These are phyloP conservation scores for Durusdinium trenchii DNA, from an alignment of 73 alveolate genomes.

Conservation along the genomic window DNA sequence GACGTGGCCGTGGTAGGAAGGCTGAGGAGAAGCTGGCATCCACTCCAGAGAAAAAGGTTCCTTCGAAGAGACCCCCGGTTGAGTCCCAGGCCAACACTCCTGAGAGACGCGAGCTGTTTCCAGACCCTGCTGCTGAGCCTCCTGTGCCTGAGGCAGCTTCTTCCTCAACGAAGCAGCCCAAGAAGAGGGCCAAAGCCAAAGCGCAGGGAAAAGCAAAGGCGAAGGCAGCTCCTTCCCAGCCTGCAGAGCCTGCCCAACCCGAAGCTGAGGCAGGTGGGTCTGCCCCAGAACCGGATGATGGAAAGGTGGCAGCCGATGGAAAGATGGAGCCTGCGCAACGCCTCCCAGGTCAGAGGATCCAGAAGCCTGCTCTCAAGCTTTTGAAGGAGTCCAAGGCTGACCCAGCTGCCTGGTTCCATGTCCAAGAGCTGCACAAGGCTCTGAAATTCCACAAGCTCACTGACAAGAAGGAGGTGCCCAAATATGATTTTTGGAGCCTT, in stretches of 20 bases:
- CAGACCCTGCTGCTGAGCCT: not conserved
- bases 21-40: not conserved
- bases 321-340: not conserved
- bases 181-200: not conserved
- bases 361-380: not conserved
- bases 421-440: not conserved
- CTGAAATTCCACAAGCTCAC: not conserved
- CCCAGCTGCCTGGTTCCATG: not conserved
- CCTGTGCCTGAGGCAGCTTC: not conserved
- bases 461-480: not conserved
- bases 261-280: not conserved
- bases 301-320: not conserved
- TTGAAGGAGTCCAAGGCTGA: not conserved
- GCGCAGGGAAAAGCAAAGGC: slow-evolving; percentile 1
- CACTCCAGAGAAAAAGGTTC: not conserved
- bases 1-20: not conserved
- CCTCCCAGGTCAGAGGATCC: not conserved
- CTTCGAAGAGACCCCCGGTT: not conserved
- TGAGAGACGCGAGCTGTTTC: not conserved
- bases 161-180: not conserved
- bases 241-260: not conserved
- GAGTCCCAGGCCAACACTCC: not conserved
- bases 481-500: not conserved
- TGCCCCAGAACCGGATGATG: no score
- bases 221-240: not conserved